Evolutionary conservation across 1,139 yeast species (phyloP).

Genomic region (Entelexis sorbosivorans): DNA sequence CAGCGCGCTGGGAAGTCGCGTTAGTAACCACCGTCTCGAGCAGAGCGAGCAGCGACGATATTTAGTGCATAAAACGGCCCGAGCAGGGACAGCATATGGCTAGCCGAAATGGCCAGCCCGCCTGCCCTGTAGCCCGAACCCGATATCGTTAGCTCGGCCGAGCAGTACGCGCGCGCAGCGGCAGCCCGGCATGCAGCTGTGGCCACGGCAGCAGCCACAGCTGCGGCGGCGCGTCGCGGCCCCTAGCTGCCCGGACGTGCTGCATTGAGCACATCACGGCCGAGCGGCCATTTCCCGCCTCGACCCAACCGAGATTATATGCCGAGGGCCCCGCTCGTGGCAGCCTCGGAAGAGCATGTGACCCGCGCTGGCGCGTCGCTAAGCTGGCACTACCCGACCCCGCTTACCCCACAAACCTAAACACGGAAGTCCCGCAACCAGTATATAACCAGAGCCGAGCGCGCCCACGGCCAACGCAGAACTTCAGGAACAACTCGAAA

Average conservation of each 20-base stretch:
- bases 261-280: too few species aligned
- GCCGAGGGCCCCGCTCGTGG: slow-evolving; percentile 2
- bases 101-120: too few species aligned
- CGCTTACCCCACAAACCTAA: slow-evolving; percentile 10
- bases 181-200: too few species aligned
- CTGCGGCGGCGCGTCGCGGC: too few species aligned
- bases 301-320: not conserved
- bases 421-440: not conserved
- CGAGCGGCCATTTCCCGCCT: not conserved
- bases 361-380: not conserved
- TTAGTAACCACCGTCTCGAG: too few species aligned
- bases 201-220: too few species aligned
- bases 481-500: not conserved
- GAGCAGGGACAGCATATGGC: not conserved
- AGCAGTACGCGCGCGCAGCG: not conserved
- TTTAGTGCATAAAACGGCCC: not conserved
- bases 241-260: too few species aligned
- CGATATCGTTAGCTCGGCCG: not conserved
- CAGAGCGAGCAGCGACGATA: not conserved
- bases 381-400: slow-evolving; percentile 3
- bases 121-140: not conserved
- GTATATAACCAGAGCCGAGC: slow-evolving; percentile 8
- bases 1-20: too few species aligned
- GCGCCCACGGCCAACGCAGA: too few species aligned
- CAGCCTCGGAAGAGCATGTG: slow-evolving; percentile 7